phyloP scores from a whole-genome alignment of 2,329 filamentous ascomycete species.

The Onygenales sp. region DNA sequence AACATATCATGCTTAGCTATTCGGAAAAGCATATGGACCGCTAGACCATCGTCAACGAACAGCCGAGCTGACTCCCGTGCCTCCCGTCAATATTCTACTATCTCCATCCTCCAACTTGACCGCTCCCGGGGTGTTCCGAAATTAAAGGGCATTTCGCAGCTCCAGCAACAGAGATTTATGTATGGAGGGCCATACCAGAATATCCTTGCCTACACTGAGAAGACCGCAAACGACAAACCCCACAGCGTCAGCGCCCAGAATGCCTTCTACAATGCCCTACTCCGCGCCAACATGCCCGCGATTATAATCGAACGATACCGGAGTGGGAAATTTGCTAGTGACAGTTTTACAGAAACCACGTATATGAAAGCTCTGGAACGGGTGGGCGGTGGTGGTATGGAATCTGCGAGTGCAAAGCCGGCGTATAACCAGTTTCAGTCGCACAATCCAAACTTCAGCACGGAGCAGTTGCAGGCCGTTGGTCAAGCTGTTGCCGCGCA shows the following conservation, averaged over 20 bases:
- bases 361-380: constrained; percentile 67
- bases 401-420: constrained; percentile 16
- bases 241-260: constrained; percentile 80
- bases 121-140: constrained; percentile 17
- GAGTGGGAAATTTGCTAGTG: constrained; percentile 74
- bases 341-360: constrained; percentile 63
- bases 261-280: constrained; percentile 82
- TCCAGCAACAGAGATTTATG: constrained; percentile 28
- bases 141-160: constrained; percentile 16
- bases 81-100: constrained; percentile 25
- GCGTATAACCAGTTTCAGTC: constrained; percentile 10
- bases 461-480: constrained; percentile 63
- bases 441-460: constrained; percentile 36
- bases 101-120: constrained; percentile 19
- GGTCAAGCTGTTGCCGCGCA: constrained; percentile 73
- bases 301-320: constrained; percentile 87
- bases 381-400: constrained; percentile 45
- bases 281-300: constrained; percentile 86
- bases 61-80: constrained; percentile 2
- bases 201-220: constrained; percentile 74
- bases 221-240: constrained; percentile 87
- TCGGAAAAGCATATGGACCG: background rate
- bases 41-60: background rate
- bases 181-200: constrained; percentile 38
- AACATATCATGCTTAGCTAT: background rate